Base-by-base conservation (phyloP, 1,284 basidiomycete genomes). In the Cutaneotrichosporon arboriforme region DNA sequence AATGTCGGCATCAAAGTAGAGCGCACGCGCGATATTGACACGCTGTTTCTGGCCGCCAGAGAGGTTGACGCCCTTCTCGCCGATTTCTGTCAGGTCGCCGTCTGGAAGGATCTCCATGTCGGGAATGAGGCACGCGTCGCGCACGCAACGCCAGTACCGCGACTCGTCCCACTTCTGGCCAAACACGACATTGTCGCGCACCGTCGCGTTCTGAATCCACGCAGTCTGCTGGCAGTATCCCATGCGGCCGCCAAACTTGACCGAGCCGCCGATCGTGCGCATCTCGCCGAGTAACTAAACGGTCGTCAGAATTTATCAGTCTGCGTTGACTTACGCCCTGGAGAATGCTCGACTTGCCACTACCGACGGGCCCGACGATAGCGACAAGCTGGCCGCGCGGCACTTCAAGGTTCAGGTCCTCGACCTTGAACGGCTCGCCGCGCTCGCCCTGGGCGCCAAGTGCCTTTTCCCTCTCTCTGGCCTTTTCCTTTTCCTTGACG, bases 181-280 rank as follows among this genome's bases (percentile, higher is more conserved):
- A 65, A 89, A 90, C 0, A 82, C 65, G 18, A 86, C 77, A 52
- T 72, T 73, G 33, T 78, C 77, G 15, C 76, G 66, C 59, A 90
- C 62, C 3, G 85, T 83, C 0, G 85, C 83, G 65, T 88, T 89
- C 69, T 91, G 89, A 50, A 94, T 92, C 90, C 90, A 94, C 2
- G 90, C 86, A 21, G 79, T 83, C 55, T 70, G 68, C 4, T 88
- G 82, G 68, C 87, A 90, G 74, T 91, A 93, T 0, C 82, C 85
- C 1, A 91, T 80, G 8, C 78, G 79, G 1, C 86, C 87, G 41
- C 87, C 85, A 62, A 85, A 83, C 0, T 73, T 74, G 31, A 86
- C 80, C 3, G 74, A 67, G 0, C 86, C 87, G 3, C 69, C 63
- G 0, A 77, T 67, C 42, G 74, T 77, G 35, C 81, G 77, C 86